Conservation (phyloP, 371 early-diverging fungal species). For the Mortierella sp. region DNA sequence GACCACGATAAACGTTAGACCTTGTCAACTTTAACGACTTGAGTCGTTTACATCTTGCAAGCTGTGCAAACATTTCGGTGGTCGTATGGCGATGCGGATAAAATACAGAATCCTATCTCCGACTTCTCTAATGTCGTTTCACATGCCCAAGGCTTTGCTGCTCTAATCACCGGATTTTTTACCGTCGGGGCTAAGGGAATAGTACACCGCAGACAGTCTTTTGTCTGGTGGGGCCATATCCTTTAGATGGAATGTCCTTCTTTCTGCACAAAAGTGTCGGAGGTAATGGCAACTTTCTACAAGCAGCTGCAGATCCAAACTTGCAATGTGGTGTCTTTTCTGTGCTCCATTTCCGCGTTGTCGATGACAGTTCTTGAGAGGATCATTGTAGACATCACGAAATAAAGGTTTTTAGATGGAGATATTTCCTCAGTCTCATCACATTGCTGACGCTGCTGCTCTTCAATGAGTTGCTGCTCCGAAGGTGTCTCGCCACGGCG, state of each 20-base stretch:
- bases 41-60: slow-evolving; percentile 9
- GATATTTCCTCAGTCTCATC: neutral
- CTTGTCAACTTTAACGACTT: neutral
- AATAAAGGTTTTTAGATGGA: slow-evolving; percentile 4
- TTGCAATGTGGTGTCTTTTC: neutral
- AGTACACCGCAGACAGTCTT: neutral
- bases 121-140: slow-evolving; percentile 13
- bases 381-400: neutral
- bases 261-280: neutral
- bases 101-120: slow-evolving; percentile 3
- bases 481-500: neutral
- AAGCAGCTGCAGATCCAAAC: slow-evolving; percentile 16
- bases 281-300: slow-evolving; percentile 6
- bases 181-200: neutral
- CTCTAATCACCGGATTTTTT: neutral
- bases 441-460: neutral
- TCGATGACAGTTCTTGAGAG: neutral
- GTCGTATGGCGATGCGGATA: neutral
- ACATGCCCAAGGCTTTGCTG: slow-evolving; percentile 27
- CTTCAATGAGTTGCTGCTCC: slow-evolving; percentile 3
- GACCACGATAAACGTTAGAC: neutral
- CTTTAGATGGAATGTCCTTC: neutral
- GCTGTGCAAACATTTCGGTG: slow-evolving; percentile 13
- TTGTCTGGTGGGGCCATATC: neutral
- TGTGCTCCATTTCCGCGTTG: neutral